phyloP scores from a whole-genome alignment of 2,329 filamentous ascomycete genomes.

The Hypoxylon sp. region DNA sequence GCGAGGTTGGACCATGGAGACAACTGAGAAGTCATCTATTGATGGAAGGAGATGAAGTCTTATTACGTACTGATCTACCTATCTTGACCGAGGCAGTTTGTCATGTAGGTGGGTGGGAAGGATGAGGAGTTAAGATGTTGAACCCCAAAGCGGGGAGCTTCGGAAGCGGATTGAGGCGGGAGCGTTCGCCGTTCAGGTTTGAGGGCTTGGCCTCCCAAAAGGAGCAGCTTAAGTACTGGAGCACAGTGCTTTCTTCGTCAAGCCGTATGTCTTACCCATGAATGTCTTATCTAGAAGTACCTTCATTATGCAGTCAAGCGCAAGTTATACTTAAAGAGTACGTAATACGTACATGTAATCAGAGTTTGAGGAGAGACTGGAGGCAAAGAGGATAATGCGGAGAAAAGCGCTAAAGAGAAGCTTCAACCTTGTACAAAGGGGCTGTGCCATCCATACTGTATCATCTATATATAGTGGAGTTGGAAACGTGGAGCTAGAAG shows the following conservation, averaged over 20 bases:
- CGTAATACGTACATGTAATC: background rate
- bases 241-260: slow-evolving; percentile 16
- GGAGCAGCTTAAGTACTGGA: background rate
- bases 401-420: slow-evolving; percentile 21
- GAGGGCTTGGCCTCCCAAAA: slow-evolving; percentile 1
- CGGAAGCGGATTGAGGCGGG: slow-evolving; percentile 34
- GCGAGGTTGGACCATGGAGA: slow-evolving; percentile 27
- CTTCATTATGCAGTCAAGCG: background rate
- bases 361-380: slow-evolving; percentile 7
- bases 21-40: slow-evolving; percentile 30
- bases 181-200: slow-evolving; percentile 13
- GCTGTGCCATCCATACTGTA: slow-evolving; percentile 17
- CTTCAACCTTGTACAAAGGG: background rate
- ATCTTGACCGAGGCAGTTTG: slow-evolving; percentile 17
- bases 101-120: slow-evolving; percentile 1
- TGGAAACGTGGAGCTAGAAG: background rate
- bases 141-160: slow-evolving; percentile 39
- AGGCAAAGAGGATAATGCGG: slow-evolving; percentile 10
- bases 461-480: slow-evolving; percentile 1
- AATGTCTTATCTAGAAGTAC: background rate
- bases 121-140: slow-evolving; percentile 29
- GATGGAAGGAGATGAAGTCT: slow-evolving; percentile 6
- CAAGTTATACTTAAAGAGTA: background rate
- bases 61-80: slow-evolving; percentile 14
- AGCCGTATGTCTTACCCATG: background rate